Evolutionary conservation across 148 eudicot species (phyloP), one percentile per base, ranked within the genome.

Genomic region (Amaranthus hypochondriacus): DNA sequence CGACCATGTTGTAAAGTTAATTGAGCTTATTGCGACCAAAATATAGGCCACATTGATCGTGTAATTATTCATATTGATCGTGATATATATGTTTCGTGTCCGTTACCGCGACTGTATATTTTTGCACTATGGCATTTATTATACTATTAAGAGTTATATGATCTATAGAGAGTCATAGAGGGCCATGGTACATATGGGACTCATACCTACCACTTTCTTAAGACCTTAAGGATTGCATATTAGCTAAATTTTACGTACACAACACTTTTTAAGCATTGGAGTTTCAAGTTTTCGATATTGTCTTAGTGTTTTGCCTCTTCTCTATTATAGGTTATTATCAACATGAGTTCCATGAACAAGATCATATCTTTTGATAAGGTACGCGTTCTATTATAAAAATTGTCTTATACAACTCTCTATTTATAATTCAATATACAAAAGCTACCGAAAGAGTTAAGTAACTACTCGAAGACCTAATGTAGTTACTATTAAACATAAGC

Each of bases 301-400:
- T 10, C 55, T 64, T 48, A 56, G 57, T 58, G 50, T 21, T 47
- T 50, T 15, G 3, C 3, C 6, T 39, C 39, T 5, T 54, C 50
- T 53, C 9, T 63, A 74, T 53, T 83, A 76, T 81, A 92, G 97
- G 90, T 94, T 18, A 87, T 94, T 66, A 77, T 94, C 84, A 92
- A 86, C 83, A 70, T 84, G 83, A 80, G 96, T 54, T 77, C 77
- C 60, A 94, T 94, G 97, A 87, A 86, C 74, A 87, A 85, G 73
- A 81, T 92, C 76, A 74, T 94, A 71, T 89, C 97, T 55, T 90
- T 94, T 73, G 97, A 94, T 82, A 86, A 92, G 97, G 98, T 91
- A 88, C 61, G 47, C 66, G 8, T 47, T 70, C 13, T 64, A 5
- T 63, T 63, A 4, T 52, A 13, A n/a, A 74, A 54, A 10, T 39